A percentile compares a stretch with the other conserved stretches of the same genome.
phyloP scores from a whole-genome alignment of 2,329 filamentous ascomycete species.

The Aureobasidium sp. region DNA sequence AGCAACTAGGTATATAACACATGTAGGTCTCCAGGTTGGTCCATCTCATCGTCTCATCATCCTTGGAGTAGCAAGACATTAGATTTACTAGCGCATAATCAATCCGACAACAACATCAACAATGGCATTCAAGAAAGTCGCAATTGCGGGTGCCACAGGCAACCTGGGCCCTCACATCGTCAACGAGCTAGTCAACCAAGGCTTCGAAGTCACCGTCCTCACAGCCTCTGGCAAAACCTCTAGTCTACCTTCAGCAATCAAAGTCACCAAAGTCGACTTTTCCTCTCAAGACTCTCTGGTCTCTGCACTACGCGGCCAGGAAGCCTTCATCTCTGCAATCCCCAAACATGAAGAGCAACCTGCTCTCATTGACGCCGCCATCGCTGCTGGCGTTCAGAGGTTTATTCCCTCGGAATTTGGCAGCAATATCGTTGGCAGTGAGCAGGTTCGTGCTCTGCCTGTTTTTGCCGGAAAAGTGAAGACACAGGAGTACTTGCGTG shows the following conservation, averaged over 20 bases:
- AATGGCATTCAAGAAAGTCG: constrained; percentile 8
- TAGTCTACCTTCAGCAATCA: constrained; percentile 24
- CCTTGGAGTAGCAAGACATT: background rate
- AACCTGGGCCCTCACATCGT: constrained; percentile 38
- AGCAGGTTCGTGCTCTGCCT: constrained; percentile 27
- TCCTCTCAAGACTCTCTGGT: constrained; percentile 28
- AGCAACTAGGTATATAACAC: background rate
- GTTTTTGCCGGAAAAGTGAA: constrained; percentile 32
- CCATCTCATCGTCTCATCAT: background rate
- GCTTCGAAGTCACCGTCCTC: constrained; percentile 30
- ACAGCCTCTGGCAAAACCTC: constrained; percentile 25
- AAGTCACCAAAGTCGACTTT: constrained; percentile 26
- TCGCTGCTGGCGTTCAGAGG: constrained; percentile 33
- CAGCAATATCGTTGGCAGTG: constrained; percentile 29
- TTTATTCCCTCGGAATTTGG: constrained; percentile 40
- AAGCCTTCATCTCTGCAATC: constrained; percentile 33
- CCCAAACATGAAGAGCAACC: constrained; percentile 25
- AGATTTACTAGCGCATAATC: background rate
- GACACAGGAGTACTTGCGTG: constrained; percentile 31
- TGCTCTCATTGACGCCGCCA: constrained; percentile 33
- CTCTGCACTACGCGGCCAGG: constrained; percentile 29
- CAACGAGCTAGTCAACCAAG: constrained; percentile 32
- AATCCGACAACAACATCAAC: background rate
- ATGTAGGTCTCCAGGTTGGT: background rate
- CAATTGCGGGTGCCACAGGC: constrained; percentile 26